Evolutionary conservation across 2,329 filamentous ascomycete genomes (phyloP).

Genomic region (Monilinia polystroma): DNA sequence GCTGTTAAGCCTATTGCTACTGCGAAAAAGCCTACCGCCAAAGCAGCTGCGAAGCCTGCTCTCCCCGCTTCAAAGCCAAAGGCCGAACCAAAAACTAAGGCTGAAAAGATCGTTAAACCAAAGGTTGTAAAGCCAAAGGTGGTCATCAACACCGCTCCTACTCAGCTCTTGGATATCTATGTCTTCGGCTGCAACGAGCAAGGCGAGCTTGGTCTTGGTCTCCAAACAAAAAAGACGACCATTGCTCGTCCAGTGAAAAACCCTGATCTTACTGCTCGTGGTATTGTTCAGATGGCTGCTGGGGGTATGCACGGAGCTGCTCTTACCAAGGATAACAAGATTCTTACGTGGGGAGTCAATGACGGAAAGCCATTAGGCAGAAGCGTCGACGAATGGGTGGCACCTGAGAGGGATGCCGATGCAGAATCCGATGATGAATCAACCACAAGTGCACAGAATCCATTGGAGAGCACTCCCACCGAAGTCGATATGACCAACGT

Average conservation of each 20-base stretch:
- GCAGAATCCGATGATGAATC: conserved; percentile 47
- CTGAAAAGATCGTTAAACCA: conserved; percentile 4
- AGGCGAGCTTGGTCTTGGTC: conserved; percentile 77
- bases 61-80: conserved; percentile 7
- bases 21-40: conserved; percentile 4
- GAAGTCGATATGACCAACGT: conserved; percentile 63
- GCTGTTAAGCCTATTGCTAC: conserved; percentile 4
- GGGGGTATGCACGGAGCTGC: conserved; percentile 80
- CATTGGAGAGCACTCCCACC: conserved; percentile 43
- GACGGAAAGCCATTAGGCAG: conserved; percentile 78
- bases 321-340: conserved; percentile 74
- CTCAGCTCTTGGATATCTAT: conserved; percentile 65
- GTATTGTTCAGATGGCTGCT: conserved; percentile 71
- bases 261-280: conserved; percentile 55
- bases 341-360: conserved; percentile 84
- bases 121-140: conserved; percentile 21
- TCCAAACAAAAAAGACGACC: conserved; percentile 63
- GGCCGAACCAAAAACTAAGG: conserved; percentile 18
- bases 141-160: conserved; percentile 60
- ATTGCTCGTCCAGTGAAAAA: conserved; percentile 73
- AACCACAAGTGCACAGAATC: conserved; percentile 61
- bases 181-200: conserved; percentile 76
- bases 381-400: conserved; percentile 64
- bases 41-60: conserved; percentile 5
- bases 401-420: conserved; percentile 56